A percentile compares a stretch with the other conserved stretches of the same genome.
phyloP scores from a whole-genome alignment of 768 basidiomycete genomes.

The Lactarius indigo region DNA sequence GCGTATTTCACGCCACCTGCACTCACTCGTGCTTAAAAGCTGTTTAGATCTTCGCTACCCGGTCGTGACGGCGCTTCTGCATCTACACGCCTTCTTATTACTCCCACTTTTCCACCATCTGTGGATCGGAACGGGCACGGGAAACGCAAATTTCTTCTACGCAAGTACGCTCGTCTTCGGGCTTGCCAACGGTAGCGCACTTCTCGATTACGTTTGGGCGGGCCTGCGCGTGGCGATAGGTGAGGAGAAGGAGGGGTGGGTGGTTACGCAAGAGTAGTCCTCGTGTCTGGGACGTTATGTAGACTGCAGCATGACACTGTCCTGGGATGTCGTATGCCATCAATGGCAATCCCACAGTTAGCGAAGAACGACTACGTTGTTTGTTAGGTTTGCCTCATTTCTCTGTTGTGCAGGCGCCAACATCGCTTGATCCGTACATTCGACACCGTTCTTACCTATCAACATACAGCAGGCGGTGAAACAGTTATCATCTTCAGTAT shows the following conservation, averaged over 20 bases:
- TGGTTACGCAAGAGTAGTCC: constrained; percentile 55
- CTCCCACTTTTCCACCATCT: constrained; percentile 89
- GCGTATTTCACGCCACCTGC: constrained; percentile 31
- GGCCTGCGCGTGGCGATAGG: constrained; percentile 76
- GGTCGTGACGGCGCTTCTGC: constrained; percentile 76
- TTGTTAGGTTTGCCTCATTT: constrained; percentile 41
- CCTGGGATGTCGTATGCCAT: too few relatives aligned
- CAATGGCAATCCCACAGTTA: constrained; percentile 66
- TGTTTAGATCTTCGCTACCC: constrained; percentile 75
- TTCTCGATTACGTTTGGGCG: constrained; percentile 80
- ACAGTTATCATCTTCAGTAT: too few relatives aligned
- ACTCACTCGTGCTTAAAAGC: background rate
- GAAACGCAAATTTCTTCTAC: constrained; percentile 98
- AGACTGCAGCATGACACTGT: background rate
- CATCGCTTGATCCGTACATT: too few relatives aligned
- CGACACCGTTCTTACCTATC: background rate
- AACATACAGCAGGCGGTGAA: background rate
- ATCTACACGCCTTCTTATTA: constrained; percentile 79
- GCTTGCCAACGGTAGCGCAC: constrained; percentile 76
- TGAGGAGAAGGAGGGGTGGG: constrained; percentile 47
- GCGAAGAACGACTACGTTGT: constrained; percentile 87
- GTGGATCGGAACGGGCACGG: constrained; percentile 89
- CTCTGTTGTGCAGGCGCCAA: background rate
- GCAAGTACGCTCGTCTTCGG: constrained; percentile 94
- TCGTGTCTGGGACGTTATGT: background rate